Evolutionary conservation across 352 stramenopile species (phyloP).

Genomic region (Globisporangium sylvaticum): DNA sequence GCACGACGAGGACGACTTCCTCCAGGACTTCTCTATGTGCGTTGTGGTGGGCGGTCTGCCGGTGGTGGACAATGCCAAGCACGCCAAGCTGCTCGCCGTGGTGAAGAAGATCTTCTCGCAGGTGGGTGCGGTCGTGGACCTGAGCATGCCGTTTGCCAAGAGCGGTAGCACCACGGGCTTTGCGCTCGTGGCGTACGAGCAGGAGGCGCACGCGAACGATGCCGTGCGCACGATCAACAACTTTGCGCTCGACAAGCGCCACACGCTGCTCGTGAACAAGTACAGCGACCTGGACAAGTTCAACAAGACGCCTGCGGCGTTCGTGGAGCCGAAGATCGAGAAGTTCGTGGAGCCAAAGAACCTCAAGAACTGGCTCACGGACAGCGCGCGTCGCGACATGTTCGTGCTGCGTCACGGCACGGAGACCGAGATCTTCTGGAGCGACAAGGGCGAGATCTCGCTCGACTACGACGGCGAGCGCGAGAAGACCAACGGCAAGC

Average conservation of each 20-base stretch:
- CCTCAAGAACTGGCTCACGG: slow-evolving; percentile 91
- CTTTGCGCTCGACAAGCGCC: slow-evolving; percentile 95
- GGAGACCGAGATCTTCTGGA: slow-evolving; percentile 97
- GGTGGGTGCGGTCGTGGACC: slow-evolving; percentile 67
- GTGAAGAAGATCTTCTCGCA: slow-evolving; percentile 88
- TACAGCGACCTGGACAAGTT: slow-evolving; percentile 89
- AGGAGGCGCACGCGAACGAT: slow-evolving; percentile 68
- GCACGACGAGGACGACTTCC: slow-evolving; percentile 73
- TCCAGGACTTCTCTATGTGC: slow-evolving; percentile 75
- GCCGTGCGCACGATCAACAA: slow-evolving; percentile 84
- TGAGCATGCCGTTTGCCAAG: slow-evolving; percentile 72
- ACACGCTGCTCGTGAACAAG: slow-evolving; percentile 92
- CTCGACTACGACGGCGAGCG: slow-evolving; percentile 95
- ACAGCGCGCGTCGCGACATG: slow-evolving; percentile 91
- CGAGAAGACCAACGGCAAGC: slow-evolving; percentile 94
- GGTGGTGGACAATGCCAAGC: slow-evolving; percentile 69
- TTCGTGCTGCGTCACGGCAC: slow-evolving; percentile 93
- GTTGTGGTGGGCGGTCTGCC: slow-evolving; percentile 80
- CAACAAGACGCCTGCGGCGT: slow-evolving; percentile 54
- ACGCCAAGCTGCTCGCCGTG: slow-evolving; percentile 79
- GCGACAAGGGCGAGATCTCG: slow-evolving; percentile 83
- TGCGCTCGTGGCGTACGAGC: slow-evolving; percentile 81
- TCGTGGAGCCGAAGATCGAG: slow-evolving; percentile 78
- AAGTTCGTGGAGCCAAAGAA: slow-evolving; percentile 92
- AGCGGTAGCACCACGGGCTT: slow-evolving; percentile 67